Evolutionary conservation across 2,329 filamentous ascomycete genomes (phyloP), one percentile per base, ranked within the genome.

Genomic region (Cryphonectria naterciae): DNA sequence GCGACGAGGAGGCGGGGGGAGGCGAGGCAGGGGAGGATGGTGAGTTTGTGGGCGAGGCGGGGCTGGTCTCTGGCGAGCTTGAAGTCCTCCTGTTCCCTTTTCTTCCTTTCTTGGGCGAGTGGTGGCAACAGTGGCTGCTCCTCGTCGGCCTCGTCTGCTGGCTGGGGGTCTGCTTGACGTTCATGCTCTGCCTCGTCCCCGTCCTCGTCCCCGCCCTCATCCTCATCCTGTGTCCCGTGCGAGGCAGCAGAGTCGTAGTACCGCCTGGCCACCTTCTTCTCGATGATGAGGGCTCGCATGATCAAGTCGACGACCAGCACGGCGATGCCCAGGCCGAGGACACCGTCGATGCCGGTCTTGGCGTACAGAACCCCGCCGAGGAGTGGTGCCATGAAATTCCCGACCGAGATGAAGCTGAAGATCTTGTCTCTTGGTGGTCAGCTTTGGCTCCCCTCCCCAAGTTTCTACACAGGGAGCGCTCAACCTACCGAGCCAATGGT

Each of bases 341-440:
- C 88, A 0, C 87, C 88, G 17, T 78, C 76, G 75, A 88, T 87
- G 2, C 89, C 89, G 0, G 85, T 83, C 74, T 86, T 86, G 39
- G 86, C 82, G 76, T 91, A 91, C 0, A 91, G 77, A 0, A 89
- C 75, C 0, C 90, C 90, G 3, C 89, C 89, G 0, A 90, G 77
- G 0, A 89, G 81, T 0, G 89, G 89, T 0, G 88, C 84, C 22
- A 86, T 79, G 6, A 91, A 79, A 58, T 85, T 84, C 0, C 88
- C 89, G 0, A 88, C 81, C 0, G 85, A 86, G 67, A 89, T 86
- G 72, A 91, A 85, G 71, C 86, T 86, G 77, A 88, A 89, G 10
- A 89, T 86, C 79, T 84, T 84, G 68, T 0, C 4, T 19, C 5
- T 6, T 22, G 41, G 19, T 41, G 28, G 72, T 70, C 72, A 74